A percentile compares a stretch with the other conserved stretches of the same genome.
phyloP scores from a whole-genome alignment of 345 rosid species.

The Populus tremula region DNA sequence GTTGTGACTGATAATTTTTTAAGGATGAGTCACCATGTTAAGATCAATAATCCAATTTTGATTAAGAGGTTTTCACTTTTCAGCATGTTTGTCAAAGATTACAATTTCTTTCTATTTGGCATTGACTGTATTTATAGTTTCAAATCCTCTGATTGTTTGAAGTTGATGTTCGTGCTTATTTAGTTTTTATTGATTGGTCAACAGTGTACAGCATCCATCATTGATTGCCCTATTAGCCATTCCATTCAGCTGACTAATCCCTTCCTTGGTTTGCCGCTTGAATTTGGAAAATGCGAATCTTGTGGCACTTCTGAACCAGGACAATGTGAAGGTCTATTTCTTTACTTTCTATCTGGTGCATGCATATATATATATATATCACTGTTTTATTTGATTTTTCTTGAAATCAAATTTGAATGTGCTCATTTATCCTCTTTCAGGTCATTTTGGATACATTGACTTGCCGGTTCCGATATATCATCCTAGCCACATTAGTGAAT shows the following conservation, averaged over 20 bases:
- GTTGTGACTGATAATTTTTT: no score
- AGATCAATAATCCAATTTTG: not conserved
- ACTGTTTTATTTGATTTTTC: not conserved
- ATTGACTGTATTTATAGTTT: not conserved
- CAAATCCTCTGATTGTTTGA: not conserved
- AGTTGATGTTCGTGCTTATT: not conserved
- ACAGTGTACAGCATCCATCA: constrained; percentile 68
- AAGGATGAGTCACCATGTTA: no score
- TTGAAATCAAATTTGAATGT: not conserved
- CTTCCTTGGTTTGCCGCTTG: constrained; percentile 87
- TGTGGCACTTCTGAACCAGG: constrained; percentile 84
- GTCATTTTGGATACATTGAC: constrained; percentile 89
- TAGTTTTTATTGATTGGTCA: constrained; percentile 1
- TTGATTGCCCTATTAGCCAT: constrained; percentile 67
- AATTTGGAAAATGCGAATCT: constrained; percentile 86
- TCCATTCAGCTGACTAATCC: constrained; percentile 75
- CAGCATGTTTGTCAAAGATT: not conserved
- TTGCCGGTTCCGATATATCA: constrained; percentile 86
- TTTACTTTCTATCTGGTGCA: not conserved
- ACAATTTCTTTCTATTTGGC: not conserved
- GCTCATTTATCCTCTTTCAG: constrained; percentile 42
- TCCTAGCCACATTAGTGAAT: constrained; percentile 74
- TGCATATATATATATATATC: not conserved
- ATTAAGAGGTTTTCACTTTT: not conserved
- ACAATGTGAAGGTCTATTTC: constrained; percentile 71